Percentiles rank a stretch among this genome's conserved stretches.
These are phyloP conservation scores for Rubus parviflorus DNA, from an alignment of 306 rosid genomes.

Conservation along the genomic window DNA sequence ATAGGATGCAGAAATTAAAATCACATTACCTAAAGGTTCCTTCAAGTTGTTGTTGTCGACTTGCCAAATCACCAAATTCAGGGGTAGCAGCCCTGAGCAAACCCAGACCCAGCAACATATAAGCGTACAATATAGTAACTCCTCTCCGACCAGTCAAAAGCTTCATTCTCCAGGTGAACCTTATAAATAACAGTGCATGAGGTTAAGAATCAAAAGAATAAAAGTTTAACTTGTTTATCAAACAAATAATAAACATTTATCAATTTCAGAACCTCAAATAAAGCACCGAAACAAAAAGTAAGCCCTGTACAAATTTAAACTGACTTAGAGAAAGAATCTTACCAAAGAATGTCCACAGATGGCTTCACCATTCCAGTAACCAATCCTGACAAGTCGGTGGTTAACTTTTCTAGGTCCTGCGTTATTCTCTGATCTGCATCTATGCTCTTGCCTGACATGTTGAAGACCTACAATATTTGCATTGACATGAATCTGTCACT, in stretches of 20 bases:
- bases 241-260: neutral
- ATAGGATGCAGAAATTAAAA: slow-evolving; percentile 27
- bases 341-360: slow-evolving; percentile 94
- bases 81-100: slow-evolving; percentile 86
- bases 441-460: slow-evolving; percentile 75
- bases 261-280: slow-evolving; percentile 16
- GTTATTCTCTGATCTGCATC: slow-evolving; percentile 99
- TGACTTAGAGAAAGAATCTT: slow-evolving; percentile 34
- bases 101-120: slow-evolving; percentile 96
- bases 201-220: slow-evolving; percentile 15
- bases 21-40: slow-evolving; percentile 82
- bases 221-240: neutral
- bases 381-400: slow-evolving; percentile 83
- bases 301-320: neutral
- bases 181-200: slow-evolving; percentile 30
- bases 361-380: slow-evolving; percentile 99
- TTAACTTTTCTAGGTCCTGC: slow-evolving; percentile 89
- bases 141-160: slow-evolving; percentile 93
- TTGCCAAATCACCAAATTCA: slow-evolving; percentile 90
- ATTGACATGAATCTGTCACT: slow-evolving; percentile 26
- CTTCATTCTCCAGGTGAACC: slow-evolving; percentile 99
- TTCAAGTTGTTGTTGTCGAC: slow-evolving; percentile 93
- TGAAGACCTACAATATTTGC: slow-evolving; percentile 72
- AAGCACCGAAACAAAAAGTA: neutral
- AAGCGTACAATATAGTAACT: slow-evolving; percentile 84